Evolutionary conservation across 768 basidiomycete genomes (phyloP).

Genomic region (Leccinum ochraceum): DNA sequence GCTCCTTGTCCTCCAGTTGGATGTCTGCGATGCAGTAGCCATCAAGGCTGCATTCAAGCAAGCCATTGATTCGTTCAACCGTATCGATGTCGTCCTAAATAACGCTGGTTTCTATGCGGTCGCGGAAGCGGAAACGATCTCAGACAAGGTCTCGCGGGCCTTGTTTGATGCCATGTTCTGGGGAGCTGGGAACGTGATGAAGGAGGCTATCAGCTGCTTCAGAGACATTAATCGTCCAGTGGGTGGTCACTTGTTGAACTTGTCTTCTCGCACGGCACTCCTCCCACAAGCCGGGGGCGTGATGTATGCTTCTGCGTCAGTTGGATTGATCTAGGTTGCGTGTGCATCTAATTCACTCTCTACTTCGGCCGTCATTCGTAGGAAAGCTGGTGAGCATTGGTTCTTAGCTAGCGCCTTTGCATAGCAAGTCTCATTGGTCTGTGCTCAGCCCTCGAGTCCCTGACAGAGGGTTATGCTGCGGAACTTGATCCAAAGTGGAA

Average conservation of each 20-base stretch:
- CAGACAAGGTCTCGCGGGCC: conserved; percentile 79
- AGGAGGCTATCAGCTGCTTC: conserved; percentile 36
- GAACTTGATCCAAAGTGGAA: conserved; percentile 40
- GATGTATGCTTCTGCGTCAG: conserved; percentile 33
- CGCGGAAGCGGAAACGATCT: conserved; percentile 73
- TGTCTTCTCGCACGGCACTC: conserved; percentile 34
- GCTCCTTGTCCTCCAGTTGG: conserved; percentile 43
- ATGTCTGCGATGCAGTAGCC: conserved; percentile 37
- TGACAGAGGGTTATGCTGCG: conserved; percentile 31
- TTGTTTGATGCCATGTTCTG: conserved; percentile 41
- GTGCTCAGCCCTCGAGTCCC: conserved; percentile 33
- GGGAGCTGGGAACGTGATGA: conserved; percentile 35
- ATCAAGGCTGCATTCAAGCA: conserved; percentile 39
- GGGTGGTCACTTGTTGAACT: conserved; percentile 38
- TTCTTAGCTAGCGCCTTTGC: not conserved
- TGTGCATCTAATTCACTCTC: not conserved
- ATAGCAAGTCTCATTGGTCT: not conserved
- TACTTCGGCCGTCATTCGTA: not conserved
- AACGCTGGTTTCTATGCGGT: conserved; percentile 40
- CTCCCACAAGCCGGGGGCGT: conserved; percentile 17
- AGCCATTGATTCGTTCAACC: conserved; percentile 36
- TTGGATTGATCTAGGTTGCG: not conserved
- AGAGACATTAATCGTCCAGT: conserved; percentile 37
- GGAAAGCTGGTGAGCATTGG: conserved; percentile 22
- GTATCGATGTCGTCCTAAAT: conserved; percentile 47